Evolutionary conservation across 2,329 filamentous ascomycete species (phyloP), one percentile per base, ranked within the genome.

Genomic region (Beauveria scarabaeidicola): DNA sequence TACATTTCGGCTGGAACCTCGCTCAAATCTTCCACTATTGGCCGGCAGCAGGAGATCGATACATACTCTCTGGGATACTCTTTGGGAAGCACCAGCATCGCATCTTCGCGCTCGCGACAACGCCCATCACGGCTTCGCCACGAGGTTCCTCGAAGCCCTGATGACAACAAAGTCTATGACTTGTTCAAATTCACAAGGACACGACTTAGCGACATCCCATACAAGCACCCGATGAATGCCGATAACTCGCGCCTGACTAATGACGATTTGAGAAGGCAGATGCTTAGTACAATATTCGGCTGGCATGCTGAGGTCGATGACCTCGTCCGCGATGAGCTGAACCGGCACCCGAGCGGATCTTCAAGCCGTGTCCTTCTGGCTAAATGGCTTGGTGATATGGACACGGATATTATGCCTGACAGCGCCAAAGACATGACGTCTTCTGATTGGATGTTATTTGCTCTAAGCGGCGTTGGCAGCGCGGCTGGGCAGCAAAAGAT

Each of bases 391-490:
- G 91, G 92, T 15, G 89, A 96, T 63, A 84, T 90, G 41, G 86
- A 91, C 61, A 82, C 87, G 0, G 91, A 96, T 67, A 81, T 91
- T 44, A 89, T 96, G 82, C 82, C 86, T 11, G 85, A 89, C 2
- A 89, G 85, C 47, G 88, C 91, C 0, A 86, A 93, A 65, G 88
- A 90, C n/a, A 92, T 94, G 82, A 93, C 91, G 10, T 91, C 89
- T 2, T 90, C 90, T 0, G 94, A 97, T 73, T 99, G 94, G 94
- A 97, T 99, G 91, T 76, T 97, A 61, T 77, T 99, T 40, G 93
- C 94, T 11, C 75, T 99, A 55, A 96, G 90, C 69, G 89, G 90
- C 44, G 95, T 97, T 74, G 91, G 89, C 55, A 83, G 85, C 3
- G 72, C 75, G 23, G 80, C 84, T 41, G 91, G 91, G 1, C 90